These are phyloP conservation scores for Pythium aquatile DNA, from an alignment of 352 stramenopile species.

Conservation along the genomic window DNA sequence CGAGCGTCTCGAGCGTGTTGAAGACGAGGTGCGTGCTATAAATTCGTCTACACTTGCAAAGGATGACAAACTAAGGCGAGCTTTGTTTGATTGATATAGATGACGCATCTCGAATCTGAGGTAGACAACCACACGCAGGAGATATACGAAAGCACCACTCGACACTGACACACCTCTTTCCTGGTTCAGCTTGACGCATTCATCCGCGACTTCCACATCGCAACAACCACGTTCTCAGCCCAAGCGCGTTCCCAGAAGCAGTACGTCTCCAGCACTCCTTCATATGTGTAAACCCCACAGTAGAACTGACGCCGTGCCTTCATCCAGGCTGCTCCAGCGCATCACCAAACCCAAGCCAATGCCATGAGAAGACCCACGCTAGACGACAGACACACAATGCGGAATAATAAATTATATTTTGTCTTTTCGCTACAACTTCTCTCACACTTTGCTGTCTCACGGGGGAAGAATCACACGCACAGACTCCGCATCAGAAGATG, in stretches of 20 bases:
- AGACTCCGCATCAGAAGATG: slow-evolving; percentile 44
- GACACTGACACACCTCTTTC: not conserved
- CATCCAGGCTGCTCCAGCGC: not conserved
- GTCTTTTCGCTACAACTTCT: not conserved
- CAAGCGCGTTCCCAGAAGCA: slow-evolving; percentile 39
- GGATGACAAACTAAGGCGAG: not conserved
- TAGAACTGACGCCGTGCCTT: not conserved
- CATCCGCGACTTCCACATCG: slow-evolving; percentile 61
- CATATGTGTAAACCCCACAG: not conserved
- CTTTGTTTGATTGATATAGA: slow-evolving; percentile 14
- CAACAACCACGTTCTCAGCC: slow-evolving; percentile 43
- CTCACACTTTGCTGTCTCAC: not conserved
- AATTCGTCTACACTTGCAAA: not conserved
- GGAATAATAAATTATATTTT: slow-evolving; percentile 28
- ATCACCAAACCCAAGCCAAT: not conserved
- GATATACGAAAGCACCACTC: no score
- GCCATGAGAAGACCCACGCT: not conserved
- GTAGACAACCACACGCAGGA: slow-evolving; percentile 3
- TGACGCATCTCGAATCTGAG: slow-evolving; percentile 29
- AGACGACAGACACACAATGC: not conserved
- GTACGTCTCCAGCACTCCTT: slow-evolving; percentile 29
- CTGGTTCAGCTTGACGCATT: slow-evolving; percentile 49
- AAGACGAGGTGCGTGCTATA: slow-evolving; percentile 21
- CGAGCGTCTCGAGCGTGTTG: slow-evolving; percentile 17
- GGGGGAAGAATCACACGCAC: not conserved